These are phyloP conservation scores for Apium graveolens DNA, from an alignment of 129 eudicot species.

Conservation along the genomic window DNA sequence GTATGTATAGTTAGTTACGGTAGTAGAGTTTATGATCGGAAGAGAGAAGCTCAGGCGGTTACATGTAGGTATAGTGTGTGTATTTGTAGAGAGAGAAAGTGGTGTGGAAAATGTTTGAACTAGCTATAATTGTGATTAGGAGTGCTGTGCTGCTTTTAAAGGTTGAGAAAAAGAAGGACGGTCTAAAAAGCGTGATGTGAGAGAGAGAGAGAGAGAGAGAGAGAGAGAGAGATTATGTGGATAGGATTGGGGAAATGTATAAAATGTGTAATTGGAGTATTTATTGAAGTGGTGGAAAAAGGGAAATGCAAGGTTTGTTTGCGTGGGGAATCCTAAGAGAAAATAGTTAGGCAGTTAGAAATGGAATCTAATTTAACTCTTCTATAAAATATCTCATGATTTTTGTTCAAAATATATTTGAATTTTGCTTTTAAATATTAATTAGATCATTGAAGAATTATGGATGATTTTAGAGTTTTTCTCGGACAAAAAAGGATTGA, in stretches of 20 bases:
- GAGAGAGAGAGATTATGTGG: background rate
- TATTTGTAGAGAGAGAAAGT: background rate
- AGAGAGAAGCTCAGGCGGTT: slow-evolving; percentile 1
- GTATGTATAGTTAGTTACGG: background rate
- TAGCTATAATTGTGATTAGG: background rate
- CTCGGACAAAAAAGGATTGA: too few species aligned
- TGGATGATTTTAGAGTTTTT: too few species aligned
- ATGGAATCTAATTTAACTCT: background rate
- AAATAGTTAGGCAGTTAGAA: background rate
- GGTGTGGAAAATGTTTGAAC: background rate
- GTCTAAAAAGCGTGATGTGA: background rate
- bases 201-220: background rate
- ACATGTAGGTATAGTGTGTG: background rate
- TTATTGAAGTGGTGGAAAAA: background rate
- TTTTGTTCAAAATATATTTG: too few species aligned
- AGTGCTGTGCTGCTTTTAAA: background rate
- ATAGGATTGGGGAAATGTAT: background rate
- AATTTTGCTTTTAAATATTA: too few species aligned
- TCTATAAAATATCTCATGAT: too few species aligned
- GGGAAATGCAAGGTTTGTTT: background rate
- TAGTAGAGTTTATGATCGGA: slow-evolving; percentile 6
- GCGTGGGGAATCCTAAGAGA: background rate
- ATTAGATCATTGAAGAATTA: too few species aligned
- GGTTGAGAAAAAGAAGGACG: background rate
- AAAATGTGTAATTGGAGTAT: background rate